phyloP scores from a whole-genome alignment of 2,329 filamentous ascomycete species.

The Tricladium varicosporioides region DNA sequence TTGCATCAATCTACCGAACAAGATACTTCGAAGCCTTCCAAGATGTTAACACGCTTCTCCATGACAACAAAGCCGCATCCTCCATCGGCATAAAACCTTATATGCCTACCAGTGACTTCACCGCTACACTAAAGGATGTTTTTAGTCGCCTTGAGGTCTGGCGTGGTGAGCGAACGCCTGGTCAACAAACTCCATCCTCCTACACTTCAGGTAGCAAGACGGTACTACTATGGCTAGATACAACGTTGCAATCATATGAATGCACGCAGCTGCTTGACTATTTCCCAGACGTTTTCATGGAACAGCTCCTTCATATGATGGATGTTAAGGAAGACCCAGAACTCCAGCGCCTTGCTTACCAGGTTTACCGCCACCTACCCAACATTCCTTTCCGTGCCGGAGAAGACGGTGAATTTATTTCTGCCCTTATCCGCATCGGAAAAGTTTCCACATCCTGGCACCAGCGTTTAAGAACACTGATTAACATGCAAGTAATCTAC shows the following conservation, averaged over 20 bases:
- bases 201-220: conserved; percentile 98
- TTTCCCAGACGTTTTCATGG: conserved; percentile 86
- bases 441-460: conserved; percentile 87
- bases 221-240: conserved; percentile 91
- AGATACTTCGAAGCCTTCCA: conserved; percentile 92
- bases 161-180: conserved; percentile 79
- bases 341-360: conserved; percentile 89
- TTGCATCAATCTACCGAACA: conserved; percentile 85
- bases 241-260: conserved; percentile 84
- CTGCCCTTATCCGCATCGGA: conserved; percentile 83
- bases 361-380: conserved; percentile 92
- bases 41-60: conserved; percentile 71
- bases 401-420: conserved; percentile 81
- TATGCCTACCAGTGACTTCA: conserved; percentile 71
- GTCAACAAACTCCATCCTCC: conserved; percentile 87
- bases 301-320: conserved; percentile 98
- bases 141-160: conserved; percentile 81
- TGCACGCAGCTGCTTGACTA: conserved; percentile 88
- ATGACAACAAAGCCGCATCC: conserved; percentile 74
- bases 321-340: conserved; percentile 98
- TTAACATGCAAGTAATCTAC: conserved; percentile 99
- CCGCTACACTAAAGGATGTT: conserved; percentile 67
- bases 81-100: conserved; percentile 86
- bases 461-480: conserved; percentile 87
- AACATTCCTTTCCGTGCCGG: conserved; percentile 91